phyloP scores from a whole-genome alignment of 164 flowering plant genomes.

The Aristolochia fimbriata region DNA sequence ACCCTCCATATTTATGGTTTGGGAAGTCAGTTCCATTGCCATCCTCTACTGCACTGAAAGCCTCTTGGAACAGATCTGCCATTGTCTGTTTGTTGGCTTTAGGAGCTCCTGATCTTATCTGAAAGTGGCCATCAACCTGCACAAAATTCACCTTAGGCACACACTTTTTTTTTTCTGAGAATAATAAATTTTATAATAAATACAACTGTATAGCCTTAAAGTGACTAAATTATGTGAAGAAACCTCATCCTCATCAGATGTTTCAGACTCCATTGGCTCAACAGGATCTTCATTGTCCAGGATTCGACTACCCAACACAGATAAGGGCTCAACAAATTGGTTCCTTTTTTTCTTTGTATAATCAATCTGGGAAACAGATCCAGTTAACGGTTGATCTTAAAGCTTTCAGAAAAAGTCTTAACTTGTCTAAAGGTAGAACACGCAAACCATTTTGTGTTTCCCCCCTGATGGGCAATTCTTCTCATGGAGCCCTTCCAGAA shows the following conservation, averaged over 20 bases:
- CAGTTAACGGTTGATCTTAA: constrained; percentile 9
- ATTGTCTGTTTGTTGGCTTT: constrained; percentile 33
- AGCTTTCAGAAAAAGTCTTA: background rate
- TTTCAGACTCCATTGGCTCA: constrained; percentile 31
- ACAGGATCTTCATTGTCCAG: constrained; percentile 32
- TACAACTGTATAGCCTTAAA: background rate
- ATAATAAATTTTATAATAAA: too few relatives aligned
- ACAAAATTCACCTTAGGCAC: too few relatives aligned
- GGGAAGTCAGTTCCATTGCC: constrained; percentile 17
- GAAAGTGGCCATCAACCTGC: constrained; percentile 12
- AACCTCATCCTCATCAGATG: constrained; percentile 64
- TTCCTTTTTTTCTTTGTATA: constrained; percentile 21
- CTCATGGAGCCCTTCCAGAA: constrained; percentile 40
- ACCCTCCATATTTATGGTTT: constrained; percentile 36
- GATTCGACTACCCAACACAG: constrained; percentile 21
- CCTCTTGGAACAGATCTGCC: constrained; percentile 61
- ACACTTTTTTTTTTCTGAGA: too few relatives aligned
- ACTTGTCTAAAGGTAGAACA: constrained; percentile 4
- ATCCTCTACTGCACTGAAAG: constrained; percentile 32
- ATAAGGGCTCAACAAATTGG: constrained; percentile 15
- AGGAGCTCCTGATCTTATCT: constrained; percentile 10
- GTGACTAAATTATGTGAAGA: background rate
- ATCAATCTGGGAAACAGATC: constrained; percentile 19
- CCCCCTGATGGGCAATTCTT: constrained; percentile 17
- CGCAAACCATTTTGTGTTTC: constrained; percentile 27